Conservation (phyloP, 2,329 filamentous ascomycete species). For the Arthrocladium fulminans region DNA sequence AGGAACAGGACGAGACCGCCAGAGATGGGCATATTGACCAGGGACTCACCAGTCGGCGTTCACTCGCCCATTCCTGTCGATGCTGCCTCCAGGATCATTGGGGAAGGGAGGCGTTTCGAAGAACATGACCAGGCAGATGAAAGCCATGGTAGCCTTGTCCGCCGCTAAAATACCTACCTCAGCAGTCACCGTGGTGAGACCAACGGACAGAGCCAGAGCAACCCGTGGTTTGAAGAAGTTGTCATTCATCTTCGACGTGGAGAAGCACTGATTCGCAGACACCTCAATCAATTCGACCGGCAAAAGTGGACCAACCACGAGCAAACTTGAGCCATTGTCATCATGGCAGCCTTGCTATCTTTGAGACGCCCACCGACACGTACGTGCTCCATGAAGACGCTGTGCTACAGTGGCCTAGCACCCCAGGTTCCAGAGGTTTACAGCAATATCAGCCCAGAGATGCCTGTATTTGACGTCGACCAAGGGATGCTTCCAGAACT, state of each 20-base stretch:
- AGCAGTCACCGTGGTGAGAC: constrained; percentile 51
- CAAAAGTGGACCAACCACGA: constrained; percentile 62
- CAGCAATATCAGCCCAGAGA: constrained; percentile 64
- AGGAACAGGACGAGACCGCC: constrained; percentile 19
- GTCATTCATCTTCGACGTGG: neutral
- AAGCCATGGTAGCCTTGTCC: constrained; percentile 41
- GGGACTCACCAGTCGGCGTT: constrained; percentile 18
- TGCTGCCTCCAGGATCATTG: constrained; percentile 56
- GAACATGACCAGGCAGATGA: constrained; percentile 64
- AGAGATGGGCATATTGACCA: constrained; percentile 20
- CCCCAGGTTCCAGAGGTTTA: constrained; percentile 73
- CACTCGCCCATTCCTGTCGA: constrained; percentile 17
- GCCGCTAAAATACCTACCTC: constrained; percentile 41
- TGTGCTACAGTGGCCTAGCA: constrained; percentile 51
- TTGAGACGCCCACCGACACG: constrained; percentile 49
- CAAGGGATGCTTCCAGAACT: constrained; percentile 19
- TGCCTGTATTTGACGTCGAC: constrained; percentile 54
- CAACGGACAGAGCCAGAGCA: constrained; percentile 61
- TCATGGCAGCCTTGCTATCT: constrained; percentile 53
- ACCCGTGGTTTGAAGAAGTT: constrained; percentile 55
- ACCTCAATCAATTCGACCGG: constrained; percentile 51
- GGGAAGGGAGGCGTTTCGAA: constrained; percentile 75
- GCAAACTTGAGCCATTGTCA: constrained; percentile 65
- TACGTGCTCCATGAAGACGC: constrained; percentile 67
- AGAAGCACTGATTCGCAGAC: constrained; percentile 31